Evolutionary conservation across 2,329 filamentous ascomycete species (phyloP).

Genomic region (Xylariales sp.): DNA sequence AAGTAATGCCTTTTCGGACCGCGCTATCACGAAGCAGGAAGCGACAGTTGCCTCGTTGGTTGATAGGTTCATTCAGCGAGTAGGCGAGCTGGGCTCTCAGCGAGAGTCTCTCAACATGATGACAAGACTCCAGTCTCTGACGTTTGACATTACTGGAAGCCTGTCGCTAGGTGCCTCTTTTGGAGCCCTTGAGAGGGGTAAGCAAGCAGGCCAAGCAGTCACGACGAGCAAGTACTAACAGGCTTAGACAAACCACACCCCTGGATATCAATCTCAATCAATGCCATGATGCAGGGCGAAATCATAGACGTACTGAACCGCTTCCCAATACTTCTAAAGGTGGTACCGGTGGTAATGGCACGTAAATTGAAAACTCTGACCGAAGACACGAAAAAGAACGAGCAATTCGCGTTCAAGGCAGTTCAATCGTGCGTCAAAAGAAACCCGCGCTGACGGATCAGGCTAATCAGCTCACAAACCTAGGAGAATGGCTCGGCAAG

Average conservation of each 20-base stretch:
- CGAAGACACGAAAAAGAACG: constrained; percentile 2
- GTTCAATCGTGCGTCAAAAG: not conserved
- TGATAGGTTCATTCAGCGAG: not conserved
- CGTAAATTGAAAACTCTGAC: not conserved
- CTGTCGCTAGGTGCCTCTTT: not conserved
- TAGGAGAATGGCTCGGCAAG: not conserved
- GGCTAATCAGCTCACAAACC: not conserved
- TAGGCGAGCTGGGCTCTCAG: not conserved
- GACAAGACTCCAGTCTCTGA: not conserved
- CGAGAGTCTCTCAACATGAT: not conserved
- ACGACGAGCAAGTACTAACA: too few relatives aligned
- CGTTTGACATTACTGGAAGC: constrained; percentile 1
- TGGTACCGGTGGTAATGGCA: not conserved
- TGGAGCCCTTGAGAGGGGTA: not conserved
- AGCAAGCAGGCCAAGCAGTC: not conserved
- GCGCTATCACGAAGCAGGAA: constrained; percentile 4
- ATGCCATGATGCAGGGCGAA: not conserved
- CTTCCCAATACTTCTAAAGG: not conserved
- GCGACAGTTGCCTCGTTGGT: not conserved
- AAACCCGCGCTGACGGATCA: not conserved
- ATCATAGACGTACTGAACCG: not conserved
- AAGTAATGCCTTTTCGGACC: constrained; percentile 10
- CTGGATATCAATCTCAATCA: not conserved
- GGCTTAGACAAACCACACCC: not conserved
- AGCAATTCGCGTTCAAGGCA: not conserved